Evolutionary conservation across 768 basidiomycete genomes (phyloP).

Genomic region (Lactarius vividus): DNA sequence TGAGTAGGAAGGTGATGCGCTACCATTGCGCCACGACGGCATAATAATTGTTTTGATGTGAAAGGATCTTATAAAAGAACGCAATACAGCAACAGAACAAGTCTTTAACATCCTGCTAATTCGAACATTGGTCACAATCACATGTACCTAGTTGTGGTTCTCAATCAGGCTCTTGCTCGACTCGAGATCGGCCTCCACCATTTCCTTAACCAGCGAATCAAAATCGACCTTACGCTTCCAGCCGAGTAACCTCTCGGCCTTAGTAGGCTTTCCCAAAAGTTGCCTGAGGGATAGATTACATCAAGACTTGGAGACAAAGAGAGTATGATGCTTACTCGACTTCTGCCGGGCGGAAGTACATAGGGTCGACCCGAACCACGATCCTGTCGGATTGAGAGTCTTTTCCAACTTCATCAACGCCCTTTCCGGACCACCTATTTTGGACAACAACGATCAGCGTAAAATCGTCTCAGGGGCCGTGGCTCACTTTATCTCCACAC

Average conservation of each 20-base stretch:
- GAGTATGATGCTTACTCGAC: slow-evolving; percentile 66
- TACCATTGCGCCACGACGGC: slow-evolving; percentile 39
- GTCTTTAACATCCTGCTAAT: background rate
- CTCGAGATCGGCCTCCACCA: slow-evolving; percentile 82
- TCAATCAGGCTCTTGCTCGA: slow-evolving; percentile 73
- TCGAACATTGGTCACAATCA: background rate
- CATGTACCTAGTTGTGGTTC: slow-evolving; percentile 64
- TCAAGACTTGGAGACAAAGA: slow-evolving; percentile 4
- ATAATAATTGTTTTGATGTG: background rate
- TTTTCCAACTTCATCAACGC: slow-evolving; percentile 74
- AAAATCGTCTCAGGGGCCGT: background rate
- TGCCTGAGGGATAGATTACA: slow-evolving; percentile 45
- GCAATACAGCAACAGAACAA: background rate
- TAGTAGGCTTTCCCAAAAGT: slow-evolving; percentile 82
- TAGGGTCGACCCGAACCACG: slow-evolving; percentile 81
- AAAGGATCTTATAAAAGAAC: background rate
- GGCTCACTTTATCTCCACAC: slow-evolving; percentile 61
- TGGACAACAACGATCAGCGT: slow-evolving; percentile 17
- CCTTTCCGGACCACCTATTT: slow-evolving; percentile 71
- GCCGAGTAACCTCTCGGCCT: slow-evolving; percentile 83
- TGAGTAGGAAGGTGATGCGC: slow-evolving; percentile 38
- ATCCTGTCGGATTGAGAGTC: slow-evolving; percentile 65
- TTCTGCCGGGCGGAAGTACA: slow-evolving; percentile 94
- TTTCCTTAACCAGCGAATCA: slow-evolving; percentile 82
- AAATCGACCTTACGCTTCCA: slow-evolving; percentile 90